Evolutionary conservation across 495 filamentous ascomycete species (phyloP).

Genomic region (Physcia stellaris): DNA sequence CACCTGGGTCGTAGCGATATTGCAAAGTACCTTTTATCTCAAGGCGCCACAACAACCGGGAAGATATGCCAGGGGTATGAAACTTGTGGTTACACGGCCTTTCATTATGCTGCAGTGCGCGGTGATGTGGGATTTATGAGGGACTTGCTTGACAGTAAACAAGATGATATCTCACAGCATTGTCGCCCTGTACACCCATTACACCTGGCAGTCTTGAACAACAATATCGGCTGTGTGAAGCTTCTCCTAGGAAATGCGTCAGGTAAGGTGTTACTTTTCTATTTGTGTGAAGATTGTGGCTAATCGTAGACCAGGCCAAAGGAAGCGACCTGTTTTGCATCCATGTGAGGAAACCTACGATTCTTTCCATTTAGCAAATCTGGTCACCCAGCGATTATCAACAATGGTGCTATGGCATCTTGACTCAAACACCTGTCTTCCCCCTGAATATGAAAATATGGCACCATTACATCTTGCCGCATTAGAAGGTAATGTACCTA

Average conservation of each 20-base stretch:
- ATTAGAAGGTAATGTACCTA: conserved; percentile 4
- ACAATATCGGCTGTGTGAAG: conserved; percentile 3
- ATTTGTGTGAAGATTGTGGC: background rate
- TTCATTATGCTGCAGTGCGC: conserved; percentile 4
- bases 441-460: background rate
- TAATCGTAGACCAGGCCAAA: background rate
- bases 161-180: background rate
- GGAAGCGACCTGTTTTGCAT: background rate
- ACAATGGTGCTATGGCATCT: no score
- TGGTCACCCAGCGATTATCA: background rate
- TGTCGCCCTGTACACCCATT: conserved; percentile 3
- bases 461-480: conserved; percentile 14
- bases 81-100: background rate
- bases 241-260: conserved; percentile 2
- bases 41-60: background rate
- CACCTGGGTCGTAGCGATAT: background rate
- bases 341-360: conserved; percentile 1
- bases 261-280: background rate
- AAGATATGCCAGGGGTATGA: background rate
- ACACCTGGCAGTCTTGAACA: conserved; percentile 2
- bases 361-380: background rate
- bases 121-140: background rate
- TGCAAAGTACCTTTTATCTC: background rate
- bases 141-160: background rate
- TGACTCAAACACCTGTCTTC: background rate